phyloP scores from a whole-genome alignment of 257 asterid species.

The Coffea canephora region DNA sequence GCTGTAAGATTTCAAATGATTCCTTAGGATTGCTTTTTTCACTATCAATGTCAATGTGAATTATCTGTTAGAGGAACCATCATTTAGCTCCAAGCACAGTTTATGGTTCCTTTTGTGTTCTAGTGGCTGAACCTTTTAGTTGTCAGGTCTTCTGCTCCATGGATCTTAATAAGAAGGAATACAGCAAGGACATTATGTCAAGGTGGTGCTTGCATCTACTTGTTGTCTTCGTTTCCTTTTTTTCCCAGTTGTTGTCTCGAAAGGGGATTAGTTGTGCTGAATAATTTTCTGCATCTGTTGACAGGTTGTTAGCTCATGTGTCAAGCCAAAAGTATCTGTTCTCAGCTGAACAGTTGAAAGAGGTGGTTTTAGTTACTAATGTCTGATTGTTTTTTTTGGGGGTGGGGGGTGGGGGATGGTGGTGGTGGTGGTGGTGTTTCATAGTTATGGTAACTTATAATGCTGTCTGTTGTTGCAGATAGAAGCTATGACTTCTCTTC shows the following conservation, averaged over 20 bases:
- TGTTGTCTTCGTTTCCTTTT: slow-evolving; percentile 7
- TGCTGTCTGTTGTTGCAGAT: slow-evolving; percentile 51
- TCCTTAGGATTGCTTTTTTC: not conserved
- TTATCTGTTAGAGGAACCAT: not conserved
- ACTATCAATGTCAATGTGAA: not conserved
- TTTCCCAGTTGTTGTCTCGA: not conserved
- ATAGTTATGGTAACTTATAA: slow-evolving; percentile 26
- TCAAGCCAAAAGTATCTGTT: slow-evolving; percentile 56
- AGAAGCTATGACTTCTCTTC: slow-evolving; percentile 42
- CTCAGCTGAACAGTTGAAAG: slow-evolving; percentile 62
- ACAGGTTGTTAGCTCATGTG: slow-evolving; percentile 62
- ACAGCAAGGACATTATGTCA: slow-evolving; percentile 39
- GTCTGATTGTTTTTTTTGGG: not conserved
- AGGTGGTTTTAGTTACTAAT: slow-evolving; percentile 42
- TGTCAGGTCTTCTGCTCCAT: slow-evolving; percentile 70
- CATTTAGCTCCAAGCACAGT: not conserved
- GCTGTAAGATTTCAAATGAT: slow-evolving; percentile 46
- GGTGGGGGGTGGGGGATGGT: too few relatives aligned
- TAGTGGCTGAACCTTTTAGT: slow-evolving; percentile 25
- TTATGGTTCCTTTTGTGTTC: not conserved
- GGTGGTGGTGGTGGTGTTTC: not conserved
- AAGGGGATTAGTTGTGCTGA: not conserved
- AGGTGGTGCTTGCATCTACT: slow-evolving; percentile 46
- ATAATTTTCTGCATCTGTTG: not conserved
- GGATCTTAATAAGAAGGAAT: slow-evolving; percentile 49